A percentile compares a stretch with the other conserved stretches of the same genome.
Evolutionary conservation across 1,139 yeast species (phyloP).

Genomic region (Scheffersomyces cryptocercus): DNA sequence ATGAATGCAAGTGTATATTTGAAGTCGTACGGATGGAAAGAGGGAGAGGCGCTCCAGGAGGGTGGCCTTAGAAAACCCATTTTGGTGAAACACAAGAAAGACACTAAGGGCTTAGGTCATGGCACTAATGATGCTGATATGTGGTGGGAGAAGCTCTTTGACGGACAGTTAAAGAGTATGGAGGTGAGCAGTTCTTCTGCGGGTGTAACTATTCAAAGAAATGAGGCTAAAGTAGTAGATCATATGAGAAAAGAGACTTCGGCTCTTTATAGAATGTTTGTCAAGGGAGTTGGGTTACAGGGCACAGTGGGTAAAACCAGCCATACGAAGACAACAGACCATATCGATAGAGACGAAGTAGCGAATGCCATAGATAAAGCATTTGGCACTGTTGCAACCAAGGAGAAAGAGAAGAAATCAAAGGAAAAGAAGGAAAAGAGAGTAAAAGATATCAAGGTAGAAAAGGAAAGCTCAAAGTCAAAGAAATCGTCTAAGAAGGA

Average conservation of each 20-base stretch:
- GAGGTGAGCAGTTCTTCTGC: slow-evolving; percentile 50
- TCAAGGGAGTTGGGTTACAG: slow-evolving; percentile 77
- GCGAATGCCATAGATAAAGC: slow-evolving; percentile 12
- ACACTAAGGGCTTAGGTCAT: slow-evolving; percentile 86
- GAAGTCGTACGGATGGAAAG: slow-evolving; percentile 84
- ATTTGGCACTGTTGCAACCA: slow-evolving; percentile 5
- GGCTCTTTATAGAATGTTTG: slow-evolving; percentile 75
- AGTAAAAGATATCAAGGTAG: slow-evolving; percentile 5
- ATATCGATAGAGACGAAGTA: slow-evolving; percentile 14
- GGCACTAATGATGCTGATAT: slow-evolving; percentile 71
- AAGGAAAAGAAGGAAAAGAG: slow-evolving; percentile 6
- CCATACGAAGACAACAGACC: slow-evolving; percentile 13
- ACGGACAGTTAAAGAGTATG: slow-evolving; percentile 81
- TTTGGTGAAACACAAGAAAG: slow-evolving; percentile 85
- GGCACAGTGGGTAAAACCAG: slow-evolving; percentile 65
- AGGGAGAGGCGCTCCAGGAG: slow-evolving; percentile 77
- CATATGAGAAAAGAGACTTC: slow-evolving; percentile 53
- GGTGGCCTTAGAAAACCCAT: slow-evolving; percentile 89
- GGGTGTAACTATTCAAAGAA: slow-evolving; percentile 41
- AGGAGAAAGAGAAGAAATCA: slow-evolving; percentile 8
- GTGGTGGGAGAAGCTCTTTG: slow-evolving; percentile 97
- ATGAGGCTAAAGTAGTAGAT: slow-evolving; percentile 34
- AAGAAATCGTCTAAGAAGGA: slow-evolving; percentile 8
- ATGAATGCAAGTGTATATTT: slow-evolving; percentile 82
- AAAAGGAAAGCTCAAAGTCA: slow-evolving; percentile 6